A percentile compares a stretch with the other conserved stretches of the same genome.
Conservation (phyloP, 2,329 filamentous ascomycete genomes). For the Sporothrix luriei region DNA sequence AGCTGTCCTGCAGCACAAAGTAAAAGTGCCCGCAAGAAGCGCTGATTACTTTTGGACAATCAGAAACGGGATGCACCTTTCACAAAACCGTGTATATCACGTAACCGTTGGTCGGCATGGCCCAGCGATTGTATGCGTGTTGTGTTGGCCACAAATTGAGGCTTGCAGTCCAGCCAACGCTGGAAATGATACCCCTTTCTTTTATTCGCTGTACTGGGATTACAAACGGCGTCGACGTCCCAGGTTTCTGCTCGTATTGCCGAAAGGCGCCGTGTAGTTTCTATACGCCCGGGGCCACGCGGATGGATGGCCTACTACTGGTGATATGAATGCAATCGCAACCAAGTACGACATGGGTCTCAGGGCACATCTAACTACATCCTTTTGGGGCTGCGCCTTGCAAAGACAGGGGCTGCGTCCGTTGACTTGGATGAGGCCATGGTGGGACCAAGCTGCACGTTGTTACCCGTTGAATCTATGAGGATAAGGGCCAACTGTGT, state of each 20-base stretch:
- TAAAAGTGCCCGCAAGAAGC: slow-evolving; percentile 27
- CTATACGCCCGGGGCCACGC: background rate
- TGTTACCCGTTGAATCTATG: background rate
- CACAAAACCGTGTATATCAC: too few relatives aligned
- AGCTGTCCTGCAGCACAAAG: slow-evolving; percentile 54
- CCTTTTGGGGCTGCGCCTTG: background rate
- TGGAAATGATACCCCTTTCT: background rate
- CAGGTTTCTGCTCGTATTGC: background rate
- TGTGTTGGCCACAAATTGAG: background rate
- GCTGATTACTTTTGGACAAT: background rate
- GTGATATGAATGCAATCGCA: too few relatives aligned
- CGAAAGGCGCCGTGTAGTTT: too few relatives aligned
- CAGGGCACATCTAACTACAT: background rate
- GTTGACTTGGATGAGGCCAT: too few relatives aligned
- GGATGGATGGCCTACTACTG: background rate
- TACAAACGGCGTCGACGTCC: background rate
- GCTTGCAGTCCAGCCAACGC: background rate
- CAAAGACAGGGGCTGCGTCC: too few relatives aligned
- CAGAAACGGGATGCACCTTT: too few relatives aligned
- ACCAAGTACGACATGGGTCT: background rate
- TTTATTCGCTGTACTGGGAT: background rate
- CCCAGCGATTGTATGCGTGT: background rate
- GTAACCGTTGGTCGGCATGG: background rate
- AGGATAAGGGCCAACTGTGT: background rate
- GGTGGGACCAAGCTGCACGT: background rate